phyloP scores from a whole-genome alignment of 2,329 filamentous ascomycete genomes.

The Passalora sequoiae region DNA sequence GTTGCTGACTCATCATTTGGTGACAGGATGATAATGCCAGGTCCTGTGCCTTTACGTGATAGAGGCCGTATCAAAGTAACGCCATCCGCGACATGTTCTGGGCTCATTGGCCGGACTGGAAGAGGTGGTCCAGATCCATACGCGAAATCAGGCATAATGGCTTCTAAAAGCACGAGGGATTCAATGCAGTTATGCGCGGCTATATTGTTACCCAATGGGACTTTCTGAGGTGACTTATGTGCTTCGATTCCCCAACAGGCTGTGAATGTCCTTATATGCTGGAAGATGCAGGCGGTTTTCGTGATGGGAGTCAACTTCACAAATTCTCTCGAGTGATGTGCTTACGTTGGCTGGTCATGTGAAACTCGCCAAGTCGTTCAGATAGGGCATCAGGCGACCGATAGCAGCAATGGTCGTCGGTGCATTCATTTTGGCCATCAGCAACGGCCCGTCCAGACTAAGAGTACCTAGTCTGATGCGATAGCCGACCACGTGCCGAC shows the following conservation, averaged over 20 bases:
- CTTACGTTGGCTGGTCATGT: no score
- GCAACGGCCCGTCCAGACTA: neutral
- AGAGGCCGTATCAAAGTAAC: conserved; percentile 20
- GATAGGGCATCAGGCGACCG: neutral
- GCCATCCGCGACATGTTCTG: conserved; percentile 16
- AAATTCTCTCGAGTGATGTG: neutral
- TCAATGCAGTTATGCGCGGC: no score
- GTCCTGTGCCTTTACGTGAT: conserved; percentile 19
- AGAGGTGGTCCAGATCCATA: conserved; percentile 20
- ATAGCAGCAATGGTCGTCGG: neutral
- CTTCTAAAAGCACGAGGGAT: neutral
- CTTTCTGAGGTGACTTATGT: no score
- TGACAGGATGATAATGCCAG: conserved; percentile 22
- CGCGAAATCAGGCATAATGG: conserved; percentile 18
- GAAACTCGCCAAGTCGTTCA: neutral
- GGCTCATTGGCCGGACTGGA: conserved; percentile 18
- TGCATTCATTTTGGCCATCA: neutral
- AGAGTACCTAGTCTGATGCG: no score
- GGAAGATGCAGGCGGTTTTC: neutral
- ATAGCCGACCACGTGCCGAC: no score
- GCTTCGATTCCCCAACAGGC: neutral
- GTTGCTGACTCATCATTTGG: conserved; percentile 13
- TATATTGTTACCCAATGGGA: no score
- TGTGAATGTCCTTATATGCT: no score
- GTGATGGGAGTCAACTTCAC: neutral